Evolutionary conservation across 306 rosid genomes (phyloP).

Genomic region (Canavalia ensiformis): DNA sequence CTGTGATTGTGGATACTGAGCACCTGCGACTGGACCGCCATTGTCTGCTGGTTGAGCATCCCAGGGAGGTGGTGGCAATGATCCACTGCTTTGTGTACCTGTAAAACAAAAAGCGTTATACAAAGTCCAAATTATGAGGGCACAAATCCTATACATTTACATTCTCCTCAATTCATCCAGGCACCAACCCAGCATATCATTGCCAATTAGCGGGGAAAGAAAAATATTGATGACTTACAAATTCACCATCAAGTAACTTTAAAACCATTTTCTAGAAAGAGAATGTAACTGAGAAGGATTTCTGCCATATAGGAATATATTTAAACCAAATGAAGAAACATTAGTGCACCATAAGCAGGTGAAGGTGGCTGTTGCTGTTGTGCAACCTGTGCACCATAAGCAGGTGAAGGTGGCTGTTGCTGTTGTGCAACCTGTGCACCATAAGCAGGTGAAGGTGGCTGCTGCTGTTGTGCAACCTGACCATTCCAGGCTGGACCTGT

Average conservation of each 20-base stretch:
- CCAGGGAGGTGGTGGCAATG: conserved; percentile 98
- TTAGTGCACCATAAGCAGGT: conserved; percentile 67
- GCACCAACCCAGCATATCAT: conserved; percentile 36
- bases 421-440: conserved; percentile 77
- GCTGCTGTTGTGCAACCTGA: conserved; percentile 69
- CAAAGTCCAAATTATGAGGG: conserved; percentile 14
- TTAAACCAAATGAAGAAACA: conserved; percentile 29
- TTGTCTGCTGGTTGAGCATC: conserved; percentile 80
- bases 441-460: conserved; percentile 65
- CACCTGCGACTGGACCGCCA: conserved; percentile 58
- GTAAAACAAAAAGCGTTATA: conserved; percentile 39
- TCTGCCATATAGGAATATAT: not conserved
- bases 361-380: conserved; percentile 66
- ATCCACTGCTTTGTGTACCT: conserved; percentile 73
- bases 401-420: conserved; percentile 65
- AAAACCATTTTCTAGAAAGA: conserved; percentile 37
- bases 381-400: conserved; percentile 75
- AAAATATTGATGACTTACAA: not conserved
- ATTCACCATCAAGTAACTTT: conserved; percentile 23
- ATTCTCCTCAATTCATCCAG: conserved; percentile 40
- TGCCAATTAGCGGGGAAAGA: conserved; percentile 3
- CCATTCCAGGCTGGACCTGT: conserved; percentile 86
- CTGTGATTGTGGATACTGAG: conserved; percentile 69
- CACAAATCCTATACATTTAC: conserved; percentile 35
- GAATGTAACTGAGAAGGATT: conserved; percentile 47